Percentiles rank a stretch among this genome's conserved stretches.
These are phyloP conservation scores for Withania somnifera DNA, from an alignment of 305 asterid genomes.

Conservation along the genomic window DNA sequence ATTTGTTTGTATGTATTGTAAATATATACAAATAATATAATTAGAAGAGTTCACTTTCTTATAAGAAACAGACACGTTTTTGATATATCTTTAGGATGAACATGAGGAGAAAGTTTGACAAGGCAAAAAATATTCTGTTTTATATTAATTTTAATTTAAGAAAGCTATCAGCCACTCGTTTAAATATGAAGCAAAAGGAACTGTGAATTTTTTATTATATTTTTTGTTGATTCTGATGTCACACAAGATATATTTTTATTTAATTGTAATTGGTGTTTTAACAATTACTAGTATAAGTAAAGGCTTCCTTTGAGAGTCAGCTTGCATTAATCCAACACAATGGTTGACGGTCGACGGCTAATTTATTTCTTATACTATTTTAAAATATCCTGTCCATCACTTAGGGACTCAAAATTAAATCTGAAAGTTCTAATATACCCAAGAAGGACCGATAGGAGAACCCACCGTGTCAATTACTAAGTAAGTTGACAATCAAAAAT, in stretches of 20 bases:
- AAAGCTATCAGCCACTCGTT: background rate
- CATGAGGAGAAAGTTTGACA: background rate
- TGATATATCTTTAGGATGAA: background rate
- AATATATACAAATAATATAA: background rate
- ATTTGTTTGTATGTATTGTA: too few species aligned
- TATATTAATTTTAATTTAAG: background rate
- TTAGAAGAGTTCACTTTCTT: background rate
- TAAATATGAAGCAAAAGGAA: background rate
- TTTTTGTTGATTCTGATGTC: background rate
- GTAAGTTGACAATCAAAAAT: too few species aligned
- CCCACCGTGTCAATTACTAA: too few species aligned
- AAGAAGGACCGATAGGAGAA: too few species aligned
- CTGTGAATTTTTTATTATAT: background rate
- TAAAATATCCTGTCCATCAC: background rate
- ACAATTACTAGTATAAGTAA: background rate
- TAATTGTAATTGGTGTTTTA: background rate
- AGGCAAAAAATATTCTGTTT: background rate
- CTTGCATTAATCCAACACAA: background rate
- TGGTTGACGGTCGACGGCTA: background rate
- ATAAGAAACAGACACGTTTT: background rate
- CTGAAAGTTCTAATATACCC: background rate
- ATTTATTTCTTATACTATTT: background rate
- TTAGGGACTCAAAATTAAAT: background rate
- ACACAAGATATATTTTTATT: background rate
- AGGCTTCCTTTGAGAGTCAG: background rate